phyloP scores from a whole-genome alignment of 2,329 filamentous ascomycete species.

The Cytospora leucostoma region DNA sequence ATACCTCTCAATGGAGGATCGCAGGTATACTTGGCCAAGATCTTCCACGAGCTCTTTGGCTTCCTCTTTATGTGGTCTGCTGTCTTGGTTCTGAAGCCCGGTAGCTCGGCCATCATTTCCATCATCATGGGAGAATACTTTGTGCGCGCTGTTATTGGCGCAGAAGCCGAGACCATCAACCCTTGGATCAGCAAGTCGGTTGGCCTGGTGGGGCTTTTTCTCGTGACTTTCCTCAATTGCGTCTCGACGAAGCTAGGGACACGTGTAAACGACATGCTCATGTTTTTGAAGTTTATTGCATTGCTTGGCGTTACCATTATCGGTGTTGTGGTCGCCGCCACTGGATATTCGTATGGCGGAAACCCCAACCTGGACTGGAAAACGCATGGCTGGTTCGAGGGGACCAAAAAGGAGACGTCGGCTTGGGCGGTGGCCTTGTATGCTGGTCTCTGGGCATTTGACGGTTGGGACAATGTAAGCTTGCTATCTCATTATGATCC shows the following conservation, averaged over 20 bases:
- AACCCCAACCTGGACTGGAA: conserved; percentile 84
- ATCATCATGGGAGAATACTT: conserved; percentile 99
- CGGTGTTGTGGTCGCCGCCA: conserved; percentile 85
- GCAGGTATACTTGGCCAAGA: conserved; percentile 93
- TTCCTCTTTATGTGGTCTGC: conserved; percentile 98
- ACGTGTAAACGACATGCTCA: conserved; percentile 84
- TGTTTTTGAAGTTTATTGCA: conserved; percentile 96
- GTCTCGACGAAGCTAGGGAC: conserved; percentile 88
- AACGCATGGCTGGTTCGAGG: conserved; percentile 81
- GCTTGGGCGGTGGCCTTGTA: conserved; percentile 94
- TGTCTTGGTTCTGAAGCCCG: conserved; percentile 90
- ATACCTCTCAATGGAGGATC: conserved; percentile 94
- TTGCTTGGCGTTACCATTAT: conserved; percentile 83
- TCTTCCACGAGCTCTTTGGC: conserved; percentile 88
- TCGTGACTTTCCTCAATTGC: conserved; percentile 85
- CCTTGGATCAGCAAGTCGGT: conserved; percentile 90
- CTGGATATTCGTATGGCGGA: conserved; percentile 77
- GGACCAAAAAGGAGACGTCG: conserved; percentile 76
- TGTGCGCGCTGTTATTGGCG: conserved; percentile 82
- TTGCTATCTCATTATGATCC: not conserved
- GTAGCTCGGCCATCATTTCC: conserved; percentile 88
- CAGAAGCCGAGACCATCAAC: conserved; percentile 79
- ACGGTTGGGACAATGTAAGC: conserved; percentile 96
- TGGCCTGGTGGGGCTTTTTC: conserved; percentile 71
- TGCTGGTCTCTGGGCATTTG: conserved; percentile 95